These are phyloP conservation scores for Eucalyptus erythrocorys DNA, from an alignment of 345 rosid genomes.

Conservation along the genomic window DNA sequence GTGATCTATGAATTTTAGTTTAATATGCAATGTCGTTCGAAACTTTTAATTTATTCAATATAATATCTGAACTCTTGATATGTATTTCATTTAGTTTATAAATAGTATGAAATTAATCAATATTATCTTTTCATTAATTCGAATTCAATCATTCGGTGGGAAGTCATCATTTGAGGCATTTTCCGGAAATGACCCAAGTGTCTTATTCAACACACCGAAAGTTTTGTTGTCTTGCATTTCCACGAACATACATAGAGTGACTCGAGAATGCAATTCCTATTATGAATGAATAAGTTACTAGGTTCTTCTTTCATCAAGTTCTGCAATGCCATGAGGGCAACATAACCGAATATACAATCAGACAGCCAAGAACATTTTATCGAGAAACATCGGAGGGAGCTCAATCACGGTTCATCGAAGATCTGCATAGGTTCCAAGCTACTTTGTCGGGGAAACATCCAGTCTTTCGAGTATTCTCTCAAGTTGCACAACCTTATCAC, in stretches of 20 bases:
- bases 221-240: constrained; percentile 56
- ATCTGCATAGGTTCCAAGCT: not conserved
- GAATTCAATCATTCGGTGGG: constrained; percentile 30
- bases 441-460: not conserved
- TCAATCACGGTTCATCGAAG: not conserved
- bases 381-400: accelerated
- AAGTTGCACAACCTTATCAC: not conserved
- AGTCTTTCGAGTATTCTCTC: not conserved
- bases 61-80: accelerated
- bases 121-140: accelerated
- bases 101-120: accelerated
- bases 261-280: accelerated
- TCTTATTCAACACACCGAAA: constrained; percentile 68
- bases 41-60: not conserved
- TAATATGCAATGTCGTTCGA: too few relatives aligned
- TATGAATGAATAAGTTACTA: constrained; percentile 16
- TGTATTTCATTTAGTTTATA: accelerated
- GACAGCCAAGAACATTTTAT: accelerated
- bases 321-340: constrained; percentile 46
- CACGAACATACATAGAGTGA: accelerated
- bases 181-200: constrained; percentile 62
- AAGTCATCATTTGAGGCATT: constrained; percentile 67
- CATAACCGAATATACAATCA: not conserved
- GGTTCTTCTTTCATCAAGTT: constrained; percentile 54
- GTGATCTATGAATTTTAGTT: accelerated